phyloP scores from a whole-genome alignment of 495 filamentous ascomycete species.

The Thermochaetoides thermophila region DNA sequence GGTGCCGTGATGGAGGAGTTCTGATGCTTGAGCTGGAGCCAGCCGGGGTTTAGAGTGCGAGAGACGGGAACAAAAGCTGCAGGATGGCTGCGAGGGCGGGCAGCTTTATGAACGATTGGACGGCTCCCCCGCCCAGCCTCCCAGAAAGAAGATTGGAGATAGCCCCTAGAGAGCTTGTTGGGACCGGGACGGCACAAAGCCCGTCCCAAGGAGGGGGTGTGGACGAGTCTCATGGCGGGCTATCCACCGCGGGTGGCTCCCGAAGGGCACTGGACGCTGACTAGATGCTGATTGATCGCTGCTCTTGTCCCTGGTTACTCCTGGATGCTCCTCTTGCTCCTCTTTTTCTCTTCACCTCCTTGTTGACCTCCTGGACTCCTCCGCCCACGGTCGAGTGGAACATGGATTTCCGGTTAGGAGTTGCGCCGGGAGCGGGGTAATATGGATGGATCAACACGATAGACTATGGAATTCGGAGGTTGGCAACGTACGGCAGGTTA shows the following conservation, averaged over 20 bases:
- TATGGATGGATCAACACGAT: too few species aligned
- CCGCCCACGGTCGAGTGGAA: slow-evolving; percentile 6
- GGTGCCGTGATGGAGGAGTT: slow-evolving; percentile 25
- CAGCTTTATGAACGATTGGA: background rate
- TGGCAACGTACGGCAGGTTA: too few species aligned
- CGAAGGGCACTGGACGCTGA: too few species aligned
- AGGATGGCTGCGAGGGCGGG: background rate
- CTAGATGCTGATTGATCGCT: too few species aligned
- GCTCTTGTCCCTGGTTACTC: too few species aligned
- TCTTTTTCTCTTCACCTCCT: too few species aligned
- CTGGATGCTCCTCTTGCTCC: too few species aligned
- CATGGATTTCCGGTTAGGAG: too few species aligned
- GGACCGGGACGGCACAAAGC: slow-evolving; percentile 3
- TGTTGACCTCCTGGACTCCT: background rate
- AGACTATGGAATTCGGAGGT: too few species aligned
- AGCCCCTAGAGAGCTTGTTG: background rate
- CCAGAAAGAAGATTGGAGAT: slow-evolving; percentile 1
- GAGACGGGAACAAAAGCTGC: background rate
- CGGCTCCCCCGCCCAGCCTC: slow-evolving; percentile 2
- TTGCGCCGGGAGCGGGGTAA: too few species aligned
- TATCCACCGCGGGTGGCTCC: slow-evolving; percentile 2
- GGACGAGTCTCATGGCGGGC: too few species aligned
- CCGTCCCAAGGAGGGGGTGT: slow-evolving; percentile 1
- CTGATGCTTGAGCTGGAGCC: slow-evolving; percentile 1
- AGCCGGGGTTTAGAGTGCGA: background rate